Conservation (phyloP, 78 protist genomes). For the Emiliania huxleyi region DNA sequence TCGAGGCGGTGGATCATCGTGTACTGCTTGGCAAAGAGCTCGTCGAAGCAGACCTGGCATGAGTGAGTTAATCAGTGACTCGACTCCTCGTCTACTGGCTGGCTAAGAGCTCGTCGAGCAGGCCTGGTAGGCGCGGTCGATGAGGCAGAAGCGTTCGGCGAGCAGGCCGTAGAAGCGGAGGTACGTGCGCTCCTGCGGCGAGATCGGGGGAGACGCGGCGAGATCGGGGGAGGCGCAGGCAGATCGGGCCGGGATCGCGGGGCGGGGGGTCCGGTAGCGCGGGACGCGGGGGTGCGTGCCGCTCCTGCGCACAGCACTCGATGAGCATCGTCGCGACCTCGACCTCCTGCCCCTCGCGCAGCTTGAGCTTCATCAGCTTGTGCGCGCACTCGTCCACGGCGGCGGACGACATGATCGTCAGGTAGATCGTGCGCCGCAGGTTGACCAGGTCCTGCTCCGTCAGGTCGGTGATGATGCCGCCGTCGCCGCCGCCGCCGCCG, state of each 20-base stretch:
- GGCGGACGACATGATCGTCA: conserved; percentile 83
- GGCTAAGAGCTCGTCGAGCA: conserved; percentile 50
- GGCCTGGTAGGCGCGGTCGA: conserved; percentile 71
- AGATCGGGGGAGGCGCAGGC: too few species aligned
- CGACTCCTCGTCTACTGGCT: conserved; percentile 67
- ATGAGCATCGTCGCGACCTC: conserved; percentile 88
- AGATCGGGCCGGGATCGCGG: too few species aligned
- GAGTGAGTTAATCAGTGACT: too few species aligned
- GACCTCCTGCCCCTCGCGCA: conserved; percentile 61
- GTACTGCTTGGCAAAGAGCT: conserved; percentile 61
- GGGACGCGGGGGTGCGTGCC: too few species aligned
- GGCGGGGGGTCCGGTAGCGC: too few species aligned
- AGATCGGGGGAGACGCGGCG: not conserved
- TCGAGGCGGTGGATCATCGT: conserved; percentile 85
- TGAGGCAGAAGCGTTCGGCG: conserved; percentile 80
- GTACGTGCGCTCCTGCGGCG: conserved; percentile 90
- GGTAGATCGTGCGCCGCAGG: conserved; percentile 83
- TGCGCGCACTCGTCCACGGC: conserved; percentile 93
- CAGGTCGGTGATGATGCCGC: conserved; percentile 49
- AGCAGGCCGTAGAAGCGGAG: conserved; percentile 81
- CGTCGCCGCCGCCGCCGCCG: conserved; percentile 49
- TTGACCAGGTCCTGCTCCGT: conserved; percentile 73
- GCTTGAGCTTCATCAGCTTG: conserved; percentile 78
- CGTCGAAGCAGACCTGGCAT: conserved; percentile 41
- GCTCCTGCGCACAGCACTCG: conserved; percentile 92